Percentiles rank a stretch among this genome's conserved stretches.
Conservation (phyloP, 2,329 filamentous ascomycete genomes). For the Plectosphaerella cucumerina region DNA sequence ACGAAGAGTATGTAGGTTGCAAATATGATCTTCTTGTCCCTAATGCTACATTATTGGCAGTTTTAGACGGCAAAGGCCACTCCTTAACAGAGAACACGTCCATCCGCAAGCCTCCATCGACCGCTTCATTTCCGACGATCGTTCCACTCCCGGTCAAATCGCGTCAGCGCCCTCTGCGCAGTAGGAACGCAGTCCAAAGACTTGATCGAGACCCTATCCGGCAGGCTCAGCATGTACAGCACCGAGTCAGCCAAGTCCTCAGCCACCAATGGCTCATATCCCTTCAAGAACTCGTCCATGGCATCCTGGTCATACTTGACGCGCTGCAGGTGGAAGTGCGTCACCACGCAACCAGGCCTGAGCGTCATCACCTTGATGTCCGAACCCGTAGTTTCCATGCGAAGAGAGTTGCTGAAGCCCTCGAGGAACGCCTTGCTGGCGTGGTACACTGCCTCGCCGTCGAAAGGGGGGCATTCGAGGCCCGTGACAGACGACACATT, state of each 20-base stretch:
- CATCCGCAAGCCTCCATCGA: no score
- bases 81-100: no score
- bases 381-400: constrained; percentile 40
- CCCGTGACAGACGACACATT: constrained; percentile 44
- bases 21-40: no score
- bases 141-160: not conserved
- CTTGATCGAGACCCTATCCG: constrained; percentile 31
- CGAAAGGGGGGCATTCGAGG: constrained; percentile 42
- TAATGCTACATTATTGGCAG: no score
- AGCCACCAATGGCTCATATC: constrained; percentile 37
- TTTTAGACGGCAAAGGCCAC: no score
- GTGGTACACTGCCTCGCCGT: constrained; percentile 45
- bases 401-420: constrained; percentile 42
- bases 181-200: constrained; percentile 43
- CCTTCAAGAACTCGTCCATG: constrained; percentile 38
- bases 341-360: constrained; percentile 40
- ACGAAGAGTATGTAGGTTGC: not conserved
- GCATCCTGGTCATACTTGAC: constrained; percentile 36
- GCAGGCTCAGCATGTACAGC: constrained; percentile 35
- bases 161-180: not conserved
- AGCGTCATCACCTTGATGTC: constrained; percentile 42
- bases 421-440: constrained; percentile 42
- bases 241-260: constrained; percentile 38
- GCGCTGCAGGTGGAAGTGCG: constrained; percentile 41
- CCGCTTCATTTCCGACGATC: not conserved